A percentile compares a stretch with the other conserved stretches of the same genome.
phyloP scores from a whole-genome alignment of 768 basidiomycete genomes.

The Amylocystis lapponica region DNA sequence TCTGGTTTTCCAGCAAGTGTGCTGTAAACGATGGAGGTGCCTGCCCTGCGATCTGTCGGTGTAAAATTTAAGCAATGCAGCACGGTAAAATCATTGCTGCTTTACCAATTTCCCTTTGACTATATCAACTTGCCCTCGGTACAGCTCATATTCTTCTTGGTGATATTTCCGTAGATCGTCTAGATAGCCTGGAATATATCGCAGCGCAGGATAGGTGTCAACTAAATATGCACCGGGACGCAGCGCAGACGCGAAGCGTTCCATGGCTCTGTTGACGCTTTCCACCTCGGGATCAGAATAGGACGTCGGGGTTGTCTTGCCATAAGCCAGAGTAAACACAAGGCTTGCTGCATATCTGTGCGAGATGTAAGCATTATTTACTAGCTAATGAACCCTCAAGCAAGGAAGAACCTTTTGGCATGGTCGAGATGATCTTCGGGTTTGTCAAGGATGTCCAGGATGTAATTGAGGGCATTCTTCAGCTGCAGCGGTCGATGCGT shows the following conservation, averaged over 20 bases:
- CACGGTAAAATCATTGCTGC: not conserved
- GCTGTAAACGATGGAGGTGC: constrained; percentile 29
- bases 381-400: not conserved
- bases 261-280: constrained; percentile 27
- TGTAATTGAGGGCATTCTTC: constrained; percentile 25
- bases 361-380: not conserved
- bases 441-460: constrained; percentile 30
- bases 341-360: constrained; percentile 32
- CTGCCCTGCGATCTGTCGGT: constrained; percentile 8
- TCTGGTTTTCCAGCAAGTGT: constrained; percentile 31
- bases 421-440: constrained; percentile 30
- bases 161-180: constrained; percentile 43
- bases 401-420: constrained; percentile 20
- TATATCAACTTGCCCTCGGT: constrained; percentile 20
- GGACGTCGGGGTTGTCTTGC: constrained; percentile 31
- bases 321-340: constrained; percentile 34
- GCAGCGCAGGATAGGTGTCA: constrained; percentile 31
- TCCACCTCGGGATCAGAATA: constrained; percentile 30
- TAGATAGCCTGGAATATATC: constrained; percentile 54
- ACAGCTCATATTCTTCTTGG: constrained; percentile 30
- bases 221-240: constrained; percentile 30
- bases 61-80: not conserved
- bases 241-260: constrained; percentile 31
- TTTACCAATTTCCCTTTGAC: not conserved
- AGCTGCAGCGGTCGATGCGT: constrained; percentile 29